phyloP scores from a whole-genome alignment of 164 flowering plant genomes.

The Nymphaea colorata region DNA sequence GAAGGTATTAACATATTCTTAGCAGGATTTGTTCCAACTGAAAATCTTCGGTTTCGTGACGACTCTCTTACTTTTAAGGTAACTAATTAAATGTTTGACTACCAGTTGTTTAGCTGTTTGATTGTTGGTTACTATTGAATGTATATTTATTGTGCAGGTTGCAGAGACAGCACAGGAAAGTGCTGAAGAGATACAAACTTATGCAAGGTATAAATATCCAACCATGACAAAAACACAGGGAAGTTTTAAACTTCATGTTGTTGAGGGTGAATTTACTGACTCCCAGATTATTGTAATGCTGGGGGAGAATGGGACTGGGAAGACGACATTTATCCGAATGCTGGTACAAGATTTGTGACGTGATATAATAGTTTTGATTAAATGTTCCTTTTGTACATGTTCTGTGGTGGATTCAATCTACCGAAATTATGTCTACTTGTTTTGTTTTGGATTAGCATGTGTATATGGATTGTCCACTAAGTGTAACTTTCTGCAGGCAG shows the following conservation, averaged over 20 bases:
- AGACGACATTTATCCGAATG: constrained; percentile 97
- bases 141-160: constrained; percentile 37
- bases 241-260: constrained; percentile 61
- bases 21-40: constrained; percentile 97
- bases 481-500: constrained; percentile 48
- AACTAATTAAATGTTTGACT: neutral
- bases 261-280: constrained; percentile 97
- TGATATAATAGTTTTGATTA: no score
- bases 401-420: no score
- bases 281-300: constrained; percentile 97
- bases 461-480: neutral
- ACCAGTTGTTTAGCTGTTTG: neutral
- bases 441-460: neutral
- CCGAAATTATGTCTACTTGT: no score
- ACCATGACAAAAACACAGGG: constrained; percentile 90
- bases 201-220: constrained; percentile 91
- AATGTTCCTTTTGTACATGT: no score
- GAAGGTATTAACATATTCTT: constrained; percentile 97
- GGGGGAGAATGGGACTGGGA: constrained; percentile 99
- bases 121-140: neutral
- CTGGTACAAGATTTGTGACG: constrained; percentile 43
- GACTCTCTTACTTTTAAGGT: constrained; percentile 97
- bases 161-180: constrained; percentile 96
- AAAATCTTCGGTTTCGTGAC: constrained; percentile 87
- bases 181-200: constrained; percentile 84